phyloP scores from a whole-genome alignment of 352 stramenopile species.

The Globisporangium viniferum region DNA sequence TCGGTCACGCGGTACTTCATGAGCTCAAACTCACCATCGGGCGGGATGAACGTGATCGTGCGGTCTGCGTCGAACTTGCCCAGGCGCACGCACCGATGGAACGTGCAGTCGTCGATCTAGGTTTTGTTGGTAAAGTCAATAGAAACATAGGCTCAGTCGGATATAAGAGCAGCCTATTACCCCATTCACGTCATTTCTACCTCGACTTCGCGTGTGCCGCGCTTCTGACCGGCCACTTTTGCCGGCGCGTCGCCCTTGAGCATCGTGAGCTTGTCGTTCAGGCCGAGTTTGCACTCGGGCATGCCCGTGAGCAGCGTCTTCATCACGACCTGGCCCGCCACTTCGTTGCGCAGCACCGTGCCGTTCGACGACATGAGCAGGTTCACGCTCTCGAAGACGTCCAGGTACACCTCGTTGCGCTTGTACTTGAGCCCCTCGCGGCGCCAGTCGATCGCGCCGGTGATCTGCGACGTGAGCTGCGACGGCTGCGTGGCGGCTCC shows the following conservation, averaged over 20 bases:
- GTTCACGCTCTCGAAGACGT: slow-evolving; percentile 97
- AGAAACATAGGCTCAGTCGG: neutral
- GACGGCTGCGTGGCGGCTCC: slow-evolving; percentile 89
- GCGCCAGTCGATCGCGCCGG: slow-evolving; percentile 88
- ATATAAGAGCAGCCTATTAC: neutral
- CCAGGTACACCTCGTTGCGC: slow-evolving; percentile 98
- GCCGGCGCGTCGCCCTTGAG: slow-evolving; percentile 84
- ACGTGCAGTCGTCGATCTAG: slow-evolving; percentile 98
- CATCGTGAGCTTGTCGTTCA: slow-evolving; percentile 99
- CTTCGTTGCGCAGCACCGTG: slow-evolving; percentile 94
- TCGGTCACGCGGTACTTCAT: slow-evolving; percentile 98
- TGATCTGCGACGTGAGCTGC: slow-evolving; percentile 82
- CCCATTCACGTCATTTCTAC: slow-evolving; percentile 5
- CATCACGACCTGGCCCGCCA: slow-evolving; percentile 96
- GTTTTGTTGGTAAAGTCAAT: neutral
- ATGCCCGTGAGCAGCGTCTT: slow-evolving; percentile 98
- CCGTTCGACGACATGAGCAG: slow-evolving; percentile 94
- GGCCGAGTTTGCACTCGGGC: slow-evolving; percentile 97
- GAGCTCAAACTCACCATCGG: slow-evolving; percentile 98
- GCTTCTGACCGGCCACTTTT: slow-evolving; percentile 70
- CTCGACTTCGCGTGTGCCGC: slow-evolving; percentile 72
- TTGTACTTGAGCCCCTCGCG: slow-evolving; percentile 97
- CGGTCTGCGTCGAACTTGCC: slow-evolving; percentile 97
- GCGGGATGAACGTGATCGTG: slow-evolving; percentile 97
- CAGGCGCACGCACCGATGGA: slow-evolving; percentile 97